Conservation (phyloP, 2,329 filamentous ascomycete species). For the Dactylellina sp. region DNA sequence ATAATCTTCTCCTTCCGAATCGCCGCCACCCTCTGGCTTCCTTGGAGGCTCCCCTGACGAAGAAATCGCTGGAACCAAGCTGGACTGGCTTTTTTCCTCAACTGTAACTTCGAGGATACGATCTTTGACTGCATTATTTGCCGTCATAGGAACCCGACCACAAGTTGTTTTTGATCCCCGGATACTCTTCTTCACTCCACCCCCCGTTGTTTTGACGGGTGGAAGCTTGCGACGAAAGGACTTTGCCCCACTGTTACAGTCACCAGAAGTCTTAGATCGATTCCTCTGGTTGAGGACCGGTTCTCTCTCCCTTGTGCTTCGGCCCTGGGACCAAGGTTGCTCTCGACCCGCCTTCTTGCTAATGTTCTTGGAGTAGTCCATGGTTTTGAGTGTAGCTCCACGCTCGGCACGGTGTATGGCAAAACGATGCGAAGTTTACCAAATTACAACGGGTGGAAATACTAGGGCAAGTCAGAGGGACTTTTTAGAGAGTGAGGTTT, state of each 20-base stretch:
- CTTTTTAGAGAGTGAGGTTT: too few relatives aligned
- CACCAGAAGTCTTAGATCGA: conserved; percentile 12
- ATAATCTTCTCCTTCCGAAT: background rate
- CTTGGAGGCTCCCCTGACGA: background rate
- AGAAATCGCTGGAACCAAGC: background rate
- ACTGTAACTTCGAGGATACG: too few relatives aligned
- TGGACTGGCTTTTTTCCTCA: background rate
- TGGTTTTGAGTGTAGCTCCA: background rate
- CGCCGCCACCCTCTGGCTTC: background rate
- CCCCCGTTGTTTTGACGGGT: background rate
- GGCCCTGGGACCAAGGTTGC: background rate
- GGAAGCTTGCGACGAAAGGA: background rate
- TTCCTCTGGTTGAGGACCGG: conserved; percentile 18
- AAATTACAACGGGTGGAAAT: too few relatives aligned
- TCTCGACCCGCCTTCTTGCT: background rate
- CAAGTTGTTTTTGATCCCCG: background rate
- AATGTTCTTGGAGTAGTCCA: background rate
- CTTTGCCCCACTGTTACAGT: background rate
- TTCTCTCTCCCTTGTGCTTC: conserved; percentile 23
- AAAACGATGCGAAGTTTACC: too few relatives aligned
- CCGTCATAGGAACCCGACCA: background rate
- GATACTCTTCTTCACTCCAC: background rate
- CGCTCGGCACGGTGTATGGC: too few relatives aligned
- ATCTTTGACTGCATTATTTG: background rate
- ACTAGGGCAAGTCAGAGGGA: too few relatives aligned